A percentile compares a stretch with the other conserved stretches of the same genome.
Conservation (phyloP, 345 rosid genomes). For the Rhodamnia argentea region DNA sequence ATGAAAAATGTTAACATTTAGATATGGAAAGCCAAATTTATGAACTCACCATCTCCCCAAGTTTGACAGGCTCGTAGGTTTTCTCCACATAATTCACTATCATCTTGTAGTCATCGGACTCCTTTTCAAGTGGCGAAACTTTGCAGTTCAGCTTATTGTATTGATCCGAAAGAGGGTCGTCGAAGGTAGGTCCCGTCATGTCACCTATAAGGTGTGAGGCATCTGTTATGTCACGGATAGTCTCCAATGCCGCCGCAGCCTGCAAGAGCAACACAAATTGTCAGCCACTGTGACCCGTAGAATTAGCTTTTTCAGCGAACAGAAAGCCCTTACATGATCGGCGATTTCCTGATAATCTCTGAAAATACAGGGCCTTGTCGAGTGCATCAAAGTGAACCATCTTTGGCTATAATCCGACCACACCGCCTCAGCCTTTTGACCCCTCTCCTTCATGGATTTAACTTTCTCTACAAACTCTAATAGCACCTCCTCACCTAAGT, state of each 20-base stretch:
- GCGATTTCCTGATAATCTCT: conserved; percentile 58
- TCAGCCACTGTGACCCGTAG: not conserved
- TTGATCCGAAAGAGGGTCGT: conserved; percentile 55
- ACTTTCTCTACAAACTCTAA: conserved; percentile 38
- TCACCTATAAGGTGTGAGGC: conserved; percentile 74
- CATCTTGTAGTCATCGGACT: conserved; percentile 72
- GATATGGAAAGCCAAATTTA: not conserved
- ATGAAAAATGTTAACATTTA: not conserved
- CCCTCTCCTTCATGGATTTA: conserved; percentile 32
- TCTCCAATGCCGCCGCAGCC: conserved; percentile 62
- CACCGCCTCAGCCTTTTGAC: conserved; percentile 44
- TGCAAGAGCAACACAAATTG: conserved; percentile 2
- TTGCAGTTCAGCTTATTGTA: conserved; percentile 50
- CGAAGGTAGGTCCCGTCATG: conserved; percentile 54
- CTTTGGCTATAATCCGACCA: conserved; percentile 74
- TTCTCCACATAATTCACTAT: conserved; percentile 47
- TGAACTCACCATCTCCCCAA: conserved; percentile 49
- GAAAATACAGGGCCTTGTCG: conserved; percentile 53
- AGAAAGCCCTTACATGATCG: conserved; percentile 36
- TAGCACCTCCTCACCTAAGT: conserved; percentile 56
- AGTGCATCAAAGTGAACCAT: conserved; percentile 67
- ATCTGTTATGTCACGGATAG: conserved; percentile 45
- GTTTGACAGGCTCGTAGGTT: conserved; percentile 66
- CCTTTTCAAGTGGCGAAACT: conserved; percentile 41
- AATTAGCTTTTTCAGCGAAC: not conserved